Base-by-base conservation (phyloP, 2,329 filamentous ascomycete genomes). In the Scopulariopsis brevicaulis region DNA sequence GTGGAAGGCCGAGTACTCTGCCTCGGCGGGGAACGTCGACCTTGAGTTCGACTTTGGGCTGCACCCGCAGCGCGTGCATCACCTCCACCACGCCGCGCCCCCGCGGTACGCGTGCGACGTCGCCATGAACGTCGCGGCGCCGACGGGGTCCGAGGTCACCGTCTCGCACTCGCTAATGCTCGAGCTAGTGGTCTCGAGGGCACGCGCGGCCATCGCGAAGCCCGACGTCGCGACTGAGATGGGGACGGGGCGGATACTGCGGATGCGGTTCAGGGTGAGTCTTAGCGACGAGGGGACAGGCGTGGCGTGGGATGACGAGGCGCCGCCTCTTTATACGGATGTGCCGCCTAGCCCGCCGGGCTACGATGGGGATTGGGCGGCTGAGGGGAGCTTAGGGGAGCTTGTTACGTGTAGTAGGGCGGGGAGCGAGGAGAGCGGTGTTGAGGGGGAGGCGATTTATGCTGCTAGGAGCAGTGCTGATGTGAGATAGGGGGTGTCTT, bases 291-390 rank as follows among this genome's bases (percentile, higher is more conserved):
- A 89, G 60, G 93, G 93, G 20, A 81, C 96, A 68, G 92, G 93
- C 55, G 92, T 99, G 65, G 90, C 88, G 64, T 99, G 94, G 93
- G 93, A 97, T 65, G 93, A 96, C 72, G 93, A 99, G 75, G 85
- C 89, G 67, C 93, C 93, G 14, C 93, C 93, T 1, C 83, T 95
- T 64, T 99, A 99, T 73, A 87, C 94, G 71, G 90, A 97, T 68
- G 91, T 97, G 50, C 92, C 93, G 1, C 86, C 84, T 2, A 90
- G 87, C 65, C 93, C 93, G 54, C 93, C 93, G 0, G 79, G 77
- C 6, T 92, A 92, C 10, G 28, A 18, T 1, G 34, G n/a, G 8
- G 4, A 53, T 32, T 32, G 28, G 28, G 28, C 4, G 28, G 28
- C 4, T 32, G 28, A 32, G 28, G 20, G 50, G 25, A 12, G n/a